These are phyloP conservation scores for Diospyros lotus DNA, from an alignment of 148 eudicot species.

Conservation along the genomic window DNA sequence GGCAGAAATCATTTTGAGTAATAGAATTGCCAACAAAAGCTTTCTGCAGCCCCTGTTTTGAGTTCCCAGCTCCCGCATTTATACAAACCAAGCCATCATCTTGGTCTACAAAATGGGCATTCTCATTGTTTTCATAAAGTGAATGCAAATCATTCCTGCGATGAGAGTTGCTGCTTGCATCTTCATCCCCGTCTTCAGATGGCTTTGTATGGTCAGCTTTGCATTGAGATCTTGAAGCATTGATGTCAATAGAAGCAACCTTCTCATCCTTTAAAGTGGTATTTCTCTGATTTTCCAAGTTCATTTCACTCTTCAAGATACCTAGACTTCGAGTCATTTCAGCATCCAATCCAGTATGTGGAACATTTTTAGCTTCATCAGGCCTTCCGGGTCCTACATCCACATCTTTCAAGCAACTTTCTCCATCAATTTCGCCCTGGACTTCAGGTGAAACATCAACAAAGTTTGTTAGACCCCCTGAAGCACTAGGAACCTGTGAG, in stretches of 20 bases:
- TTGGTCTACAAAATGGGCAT: constrained; percentile 15
- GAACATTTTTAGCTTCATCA: constrained; percentile 12
- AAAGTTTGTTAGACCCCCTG: constrained; percentile 15
- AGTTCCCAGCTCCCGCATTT: not conserved
- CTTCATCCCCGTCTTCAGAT: constrained; percentile 14
- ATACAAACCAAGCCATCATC: constrained; percentile 9
- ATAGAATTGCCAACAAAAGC: constrained; percentile 3
- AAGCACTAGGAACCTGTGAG: constrained; percentile 20
- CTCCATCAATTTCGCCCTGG: constrained; percentile 4
- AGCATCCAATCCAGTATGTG: constrained; percentile 18
- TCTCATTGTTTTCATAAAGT: not conserved
- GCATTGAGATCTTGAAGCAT: not conserved
- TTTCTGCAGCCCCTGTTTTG: constrained; percentile 14
- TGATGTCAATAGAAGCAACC: constrained; percentile 9
- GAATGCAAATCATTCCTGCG: constrained; percentile 13
- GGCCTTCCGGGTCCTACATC: constrained; percentile 10
- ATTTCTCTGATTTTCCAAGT: constrained; percentile 9
- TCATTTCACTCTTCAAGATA: constrained; percentile 10
- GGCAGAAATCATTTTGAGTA: constrained; percentile 10
- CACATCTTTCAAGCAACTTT: constrained; percentile 13
- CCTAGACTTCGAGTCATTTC: constrained; percentile 8
- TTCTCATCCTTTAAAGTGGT: constrained; percentile 12
- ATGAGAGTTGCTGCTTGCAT: not conserved
- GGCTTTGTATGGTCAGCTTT: not conserved
- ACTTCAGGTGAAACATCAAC: constrained; percentile 14